Evolutionary conservation across 148 eudicot species (phyloP), one percentile per base, ranked within the genome.

Genomic region (Heliosperma pusillum): DNA sequence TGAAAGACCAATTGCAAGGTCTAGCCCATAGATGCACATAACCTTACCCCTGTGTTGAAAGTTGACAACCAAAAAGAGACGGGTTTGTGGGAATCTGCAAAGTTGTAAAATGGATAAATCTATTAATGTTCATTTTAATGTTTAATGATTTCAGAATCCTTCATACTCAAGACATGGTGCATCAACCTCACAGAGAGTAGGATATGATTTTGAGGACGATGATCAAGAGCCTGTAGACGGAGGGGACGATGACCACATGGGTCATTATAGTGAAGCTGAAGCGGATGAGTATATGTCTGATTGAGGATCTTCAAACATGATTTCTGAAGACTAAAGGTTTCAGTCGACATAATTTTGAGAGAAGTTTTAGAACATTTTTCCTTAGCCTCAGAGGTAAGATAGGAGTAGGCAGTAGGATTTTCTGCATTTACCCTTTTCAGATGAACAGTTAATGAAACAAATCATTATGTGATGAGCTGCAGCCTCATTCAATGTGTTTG

Each of bases 261-360:
- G 84, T 53, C 88, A 86, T 20, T 88, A 80, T 44, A 90, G 94
- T 40, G 91, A 72, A 24, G 89, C 69, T 56, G 89, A 76, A 20
- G 91, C 61, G 4, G 91, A 89, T 27, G 84, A 90, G 15, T 76
- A 84, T 21, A 78, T 80, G 69, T 89, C 93, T 10, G 93, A 89
- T 15, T 87, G 76, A 81, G 25, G 24, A 33, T 56, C 58, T 58
- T 65, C 29, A 71, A 59, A 57, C 73, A 45, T 30, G 29, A 64
- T 10, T 63, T 45, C 61, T 65, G 30, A 63, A 52, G 40, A 63
- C 45, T 11, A 2, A 36, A 17, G 19, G 4, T 63, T 63, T 71
- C 30, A 42, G 66, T 10, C 40, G 57, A 64, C 63, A 47, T 65
- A 75, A 62, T 75, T 63, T 47, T 50, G 73, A 42, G 33, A 19